Conservation (phyloP, 306 rosid genomes). For the Vigna mungo region DNA sequence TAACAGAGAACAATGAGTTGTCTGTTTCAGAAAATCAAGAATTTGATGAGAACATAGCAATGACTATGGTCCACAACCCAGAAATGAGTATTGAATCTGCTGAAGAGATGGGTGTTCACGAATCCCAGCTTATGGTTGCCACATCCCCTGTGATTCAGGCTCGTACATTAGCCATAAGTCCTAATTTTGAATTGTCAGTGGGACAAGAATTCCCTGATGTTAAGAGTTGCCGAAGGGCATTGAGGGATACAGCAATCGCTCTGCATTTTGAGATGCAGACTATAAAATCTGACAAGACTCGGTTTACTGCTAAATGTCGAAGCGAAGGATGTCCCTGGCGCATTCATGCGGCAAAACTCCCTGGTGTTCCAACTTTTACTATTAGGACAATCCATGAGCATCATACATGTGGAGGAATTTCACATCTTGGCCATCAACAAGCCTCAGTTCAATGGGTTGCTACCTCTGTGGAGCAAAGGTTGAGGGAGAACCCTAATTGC, state of each 20-base stretch:
- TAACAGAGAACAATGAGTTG: constrained; percentile 63
- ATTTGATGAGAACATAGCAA: constrained; percentile 64
- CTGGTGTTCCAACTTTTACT: constrained; percentile 90
- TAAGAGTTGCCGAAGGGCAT: constrained; percentile 86
- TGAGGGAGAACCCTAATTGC: constrained; percentile 81
- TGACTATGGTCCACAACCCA: constrained; percentile 59
- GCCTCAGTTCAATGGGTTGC: constrained; percentile 98
- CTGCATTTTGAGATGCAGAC: constrained; percentile 90
- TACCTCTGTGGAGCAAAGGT: constrained; percentile 78
- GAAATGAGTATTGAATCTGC: constrained; percentile 67
- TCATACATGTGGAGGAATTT: constrained; percentile 85
- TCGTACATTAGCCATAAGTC: constrained; percentile 57
- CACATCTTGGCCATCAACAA: constrained; percentile 93
- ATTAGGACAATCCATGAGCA: constrained; percentile 76
- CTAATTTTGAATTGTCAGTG: constrained; percentile 67
- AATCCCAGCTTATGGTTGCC: constrained; percentile 56
- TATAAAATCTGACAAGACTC: constrained; percentile 88
- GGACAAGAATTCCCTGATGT: constrained; percentile 94
- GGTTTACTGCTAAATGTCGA: constrained; percentile 90
- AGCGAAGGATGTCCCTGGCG: constrained; percentile 95
- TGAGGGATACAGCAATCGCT: constrained; percentile 90
- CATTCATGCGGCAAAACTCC: constrained; percentile 92
- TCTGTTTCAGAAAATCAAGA: constrained; percentile 70
- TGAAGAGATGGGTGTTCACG: constrained; percentile 53
- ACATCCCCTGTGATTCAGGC: constrained; percentile 67